Evolutionary conservation across 2,329 filamentous ascomycete genomes (phyloP).

Genomic region (Fusarium kyushuense): DNA sequence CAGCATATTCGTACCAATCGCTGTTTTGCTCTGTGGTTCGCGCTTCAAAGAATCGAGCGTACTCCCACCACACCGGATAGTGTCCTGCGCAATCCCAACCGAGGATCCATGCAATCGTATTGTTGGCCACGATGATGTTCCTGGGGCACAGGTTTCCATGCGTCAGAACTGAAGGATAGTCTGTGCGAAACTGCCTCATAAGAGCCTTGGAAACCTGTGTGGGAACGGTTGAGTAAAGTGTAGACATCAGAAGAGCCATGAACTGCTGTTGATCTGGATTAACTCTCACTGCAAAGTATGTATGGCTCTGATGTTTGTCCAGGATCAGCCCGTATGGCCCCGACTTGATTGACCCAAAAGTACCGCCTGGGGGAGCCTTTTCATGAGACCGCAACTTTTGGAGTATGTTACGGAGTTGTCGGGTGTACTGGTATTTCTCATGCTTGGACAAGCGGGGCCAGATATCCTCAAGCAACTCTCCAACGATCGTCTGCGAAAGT

Average conservation of each 20-base stretch:
- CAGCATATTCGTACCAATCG: conserved; percentile 51
- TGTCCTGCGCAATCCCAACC: conserved; percentile 51
- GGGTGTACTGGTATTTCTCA: conserved; percentile 43
- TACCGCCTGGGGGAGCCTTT: neutral
- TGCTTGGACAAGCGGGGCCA: conserved; percentile 43
- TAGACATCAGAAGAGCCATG: conserved; percentile 46
- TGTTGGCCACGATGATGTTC: conserved; percentile 49
- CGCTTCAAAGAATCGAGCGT: conserved; percentile 53
- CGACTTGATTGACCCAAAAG: conserved; percentile 41
- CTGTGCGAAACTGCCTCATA: conserved; percentile 31
- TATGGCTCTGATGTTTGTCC: conserved; percentile 47
- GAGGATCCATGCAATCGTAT: conserved; percentile 43
- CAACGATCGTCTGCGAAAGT: conserved; percentile 31
- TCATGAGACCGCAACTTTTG: conserved; percentile 35
- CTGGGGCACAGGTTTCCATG: conserved; percentile 47
- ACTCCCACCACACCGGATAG: conserved; percentile 54
- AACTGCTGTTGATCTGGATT: conserved; percentile 34
- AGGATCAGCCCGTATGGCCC: conserved; percentile 44
- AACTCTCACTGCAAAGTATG: conserved; percentile 48
- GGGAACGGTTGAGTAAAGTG: conserved; percentile 46
- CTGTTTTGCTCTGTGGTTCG: conserved; percentile 43
- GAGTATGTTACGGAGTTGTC: conserved; percentile 48
- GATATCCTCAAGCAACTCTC: conserved; percentile 48
- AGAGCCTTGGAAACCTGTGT: conserved; percentile 39
- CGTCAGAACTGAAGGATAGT: conserved; percentile 38